A percentile compares a stretch with the other conserved stretches of the same genome.
Conservation (phyloP, 345 rosid genomes). For the Cochlearia excelsa region DNA sequence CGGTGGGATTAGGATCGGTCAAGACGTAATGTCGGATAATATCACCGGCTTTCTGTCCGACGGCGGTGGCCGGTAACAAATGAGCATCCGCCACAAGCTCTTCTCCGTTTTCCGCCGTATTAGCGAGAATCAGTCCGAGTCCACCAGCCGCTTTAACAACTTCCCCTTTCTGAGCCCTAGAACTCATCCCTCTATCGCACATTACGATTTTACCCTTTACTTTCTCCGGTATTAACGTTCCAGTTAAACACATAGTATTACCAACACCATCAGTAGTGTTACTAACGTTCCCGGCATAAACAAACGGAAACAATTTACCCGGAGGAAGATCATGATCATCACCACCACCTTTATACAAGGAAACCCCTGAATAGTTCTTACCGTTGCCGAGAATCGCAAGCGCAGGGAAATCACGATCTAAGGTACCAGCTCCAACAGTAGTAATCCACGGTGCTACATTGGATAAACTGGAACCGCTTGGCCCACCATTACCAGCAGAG, state of each 20-base stretch:
- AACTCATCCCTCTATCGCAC: constrained; percentile 57
- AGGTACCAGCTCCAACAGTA: constrained; percentile 77
- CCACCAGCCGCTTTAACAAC: constrained; percentile 66
- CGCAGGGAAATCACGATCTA: constrained; percentile 90
- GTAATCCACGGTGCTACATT: constrained; percentile 90
- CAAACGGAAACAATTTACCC: constrained; percentile 45
- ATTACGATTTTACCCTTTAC: constrained; percentile 62
- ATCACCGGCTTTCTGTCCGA: constrained; percentile 62
- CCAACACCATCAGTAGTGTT: constrained; percentile 45
- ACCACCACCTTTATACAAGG: constrained; percentile 46
- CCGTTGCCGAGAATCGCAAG: constrained; percentile 65
- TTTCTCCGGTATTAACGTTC: constrained; percentile 46
- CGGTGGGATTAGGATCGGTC: constrained; percentile 58
- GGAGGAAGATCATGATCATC: constrained; percentile 22
- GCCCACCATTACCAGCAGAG: constrained; percentile 77
- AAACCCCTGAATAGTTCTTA: constrained; percentile 49
- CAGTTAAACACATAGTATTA: constrained; percentile 45
- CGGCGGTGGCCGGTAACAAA: constrained; percentile 69
- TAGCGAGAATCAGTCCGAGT: constrained; percentile 56
- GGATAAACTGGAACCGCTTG: constrained; percentile 46
- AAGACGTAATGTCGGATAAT: constrained; percentile 48
- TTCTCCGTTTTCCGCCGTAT: constrained; percentile 69
- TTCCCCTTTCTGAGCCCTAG: constrained; percentile 59
- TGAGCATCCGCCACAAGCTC: constrained; percentile 91
- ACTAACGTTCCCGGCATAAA: constrained; percentile 65